A percentile compares a stretch with the other conserved stretches of the same genome.
Evolutionary conservation across 495 filamentous ascomycete genomes (phyloP).

Genomic region (Chaetomidium leptoderma): DNA sequence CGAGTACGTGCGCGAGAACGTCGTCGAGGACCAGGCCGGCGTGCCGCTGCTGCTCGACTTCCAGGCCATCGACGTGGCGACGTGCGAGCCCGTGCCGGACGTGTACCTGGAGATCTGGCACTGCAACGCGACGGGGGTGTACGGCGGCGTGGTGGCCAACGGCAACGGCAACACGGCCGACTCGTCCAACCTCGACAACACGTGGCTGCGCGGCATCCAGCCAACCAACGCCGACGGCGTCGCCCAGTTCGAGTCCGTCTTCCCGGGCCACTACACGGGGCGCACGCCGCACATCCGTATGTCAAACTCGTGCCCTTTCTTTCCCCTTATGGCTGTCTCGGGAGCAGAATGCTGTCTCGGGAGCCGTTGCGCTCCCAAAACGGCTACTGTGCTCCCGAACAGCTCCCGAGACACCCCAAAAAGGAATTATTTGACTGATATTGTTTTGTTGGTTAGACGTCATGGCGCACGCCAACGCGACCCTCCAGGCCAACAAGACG

Average conservation of each 20-base stretch:
- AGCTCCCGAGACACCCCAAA: too few species aligned
- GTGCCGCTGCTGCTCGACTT: conserved; percentile 57
- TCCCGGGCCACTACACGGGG: conserved; percentile 54
- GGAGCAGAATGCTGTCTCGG: too few species aligned
- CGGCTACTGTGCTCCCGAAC: too few species aligned
- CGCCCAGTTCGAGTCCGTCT: conserved; percentile 47
- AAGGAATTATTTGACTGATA: too few species aligned
- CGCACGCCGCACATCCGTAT: conserved; percentile 46
- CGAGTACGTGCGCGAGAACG: conserved; percentile 50
- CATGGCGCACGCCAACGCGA: conserved; percentile 43
- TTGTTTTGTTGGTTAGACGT: too few species aligned
- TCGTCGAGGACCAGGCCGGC: conserved; percentile 52
- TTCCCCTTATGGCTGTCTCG: too few species aligned
- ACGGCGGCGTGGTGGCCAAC: conserved; percentile 48
- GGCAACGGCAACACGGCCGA: conserved; percentile 39
- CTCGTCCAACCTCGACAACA: conserved; percentile 40
- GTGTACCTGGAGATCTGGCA: conserved; percentile 58
- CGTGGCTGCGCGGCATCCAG: conserved; percentile 50
- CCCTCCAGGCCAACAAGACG: conserved; percentile 42
- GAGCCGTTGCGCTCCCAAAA: too few species aligned
- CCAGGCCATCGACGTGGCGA: conserved; percentile 55
- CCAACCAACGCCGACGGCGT: conserved; percentile 45
- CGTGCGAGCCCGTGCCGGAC: conserved; percentile 52
- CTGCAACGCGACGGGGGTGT: conserved; percentile 40
- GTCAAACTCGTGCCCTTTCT: too few species aligned